phyloP scores from a whole-genome alignment of 495 filamentous ascomycete species.

The Ramalina peruviana region DNA sequence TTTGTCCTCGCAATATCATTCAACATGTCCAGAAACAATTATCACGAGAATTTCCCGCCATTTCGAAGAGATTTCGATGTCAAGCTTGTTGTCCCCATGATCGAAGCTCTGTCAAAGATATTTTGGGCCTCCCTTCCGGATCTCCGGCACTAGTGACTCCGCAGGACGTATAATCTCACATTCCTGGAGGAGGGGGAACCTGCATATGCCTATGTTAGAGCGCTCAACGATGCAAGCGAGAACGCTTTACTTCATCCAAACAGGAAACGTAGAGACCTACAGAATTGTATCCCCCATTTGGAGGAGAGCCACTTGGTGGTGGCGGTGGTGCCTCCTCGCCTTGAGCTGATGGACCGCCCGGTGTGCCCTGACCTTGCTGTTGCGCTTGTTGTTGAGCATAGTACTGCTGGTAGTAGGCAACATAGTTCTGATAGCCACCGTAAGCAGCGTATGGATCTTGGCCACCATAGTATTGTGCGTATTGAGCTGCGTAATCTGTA shows the following conservation, averaged over 20 bases:
- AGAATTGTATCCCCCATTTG: slow-evolving; percentile 50
- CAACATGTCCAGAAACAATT: too few relatives aligned
- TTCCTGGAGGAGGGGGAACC: slow-evolving; percentile 40
- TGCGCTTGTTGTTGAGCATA: slow-evolving; percentile 49
- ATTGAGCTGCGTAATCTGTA: slow-evolving; percentile 61
- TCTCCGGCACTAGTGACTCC: too few relatives aligned
- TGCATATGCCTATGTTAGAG: slow-evolving; percentile 10
- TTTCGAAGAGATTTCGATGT: too few relatives aligned
- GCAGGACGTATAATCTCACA: slow-evolving; percentile 16
- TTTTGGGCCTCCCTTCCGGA: too few relatives aligned
- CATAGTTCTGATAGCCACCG: slow-evolving; percentile 71
- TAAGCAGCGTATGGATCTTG: slow-evolving; percentile 84
- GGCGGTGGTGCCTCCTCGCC: slow-evolving; percentile 51
- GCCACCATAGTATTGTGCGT: slow-evolving; percentile 66
- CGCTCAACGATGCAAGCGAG: neutral
- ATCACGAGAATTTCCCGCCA: too few relatives aligned
- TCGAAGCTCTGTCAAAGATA: too few relatives aligned
- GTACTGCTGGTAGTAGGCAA: slow-evolving; percentile 57
- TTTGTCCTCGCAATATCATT: too few relatives aligned
- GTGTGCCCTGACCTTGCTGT: slow-evolving; percentile 26
- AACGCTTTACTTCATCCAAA: too few relatives aligned
- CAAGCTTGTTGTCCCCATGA: too few relatives aligned
- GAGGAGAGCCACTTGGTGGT: slow-evolving; percentile 32
- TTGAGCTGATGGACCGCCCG: slow-evolving; percentile 37
- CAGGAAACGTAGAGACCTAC: slow-evolving; percentile 29